These are phyloP conservation scores for Plasmodium reichenowi DNA, from an alignment of 169 alveolate species.

Conservation along the genomic window DNA sequence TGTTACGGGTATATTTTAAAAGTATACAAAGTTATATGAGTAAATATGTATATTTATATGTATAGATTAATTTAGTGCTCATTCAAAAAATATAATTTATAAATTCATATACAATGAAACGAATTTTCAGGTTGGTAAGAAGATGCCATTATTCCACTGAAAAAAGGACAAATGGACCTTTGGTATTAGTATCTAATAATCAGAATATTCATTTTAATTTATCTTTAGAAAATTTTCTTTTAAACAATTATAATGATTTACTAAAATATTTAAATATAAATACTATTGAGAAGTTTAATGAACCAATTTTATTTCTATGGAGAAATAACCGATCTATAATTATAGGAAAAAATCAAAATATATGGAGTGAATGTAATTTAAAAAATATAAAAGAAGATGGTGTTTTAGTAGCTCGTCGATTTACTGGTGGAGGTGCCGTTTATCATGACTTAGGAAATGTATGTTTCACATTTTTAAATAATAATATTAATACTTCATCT, in stretches of 20 bases:
- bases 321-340: constrained; percentile 93
- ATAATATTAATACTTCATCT: constrained; percentile 82
- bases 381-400: constrained; percentile 86
- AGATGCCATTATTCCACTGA: constrained; percentile 19
- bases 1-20: no score
- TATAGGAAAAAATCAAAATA: constrained; percentile 95
- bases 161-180: constrained; percentile 9
- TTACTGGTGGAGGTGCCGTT: constrained; percentile 97
- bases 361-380: constrained; percentile 95
- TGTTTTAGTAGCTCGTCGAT: constrained; percentile 92
- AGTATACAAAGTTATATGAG: no score
- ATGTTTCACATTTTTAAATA: constrained; percentile 90
- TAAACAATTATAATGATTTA: constrained; percentile 72
- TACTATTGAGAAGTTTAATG: constrained; percentile 50
- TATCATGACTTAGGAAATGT: constrained; percentile 93
- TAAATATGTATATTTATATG: not conserved
- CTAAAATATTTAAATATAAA: constrained; percentile 51
- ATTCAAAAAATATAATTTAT: not conserved
- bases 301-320: constrained; percentile 93
- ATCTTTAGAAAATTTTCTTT: constrained; percentile 82
- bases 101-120: constrained; percentile 2
- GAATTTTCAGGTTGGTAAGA: not conserved
- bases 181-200: constrained; percentile 79
- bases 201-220: constrained; percentile 83
- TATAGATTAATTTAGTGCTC: not conserved